Conservation (phyloP, 805 yeast genomes). For the Danielia reshetovae region DNA sequence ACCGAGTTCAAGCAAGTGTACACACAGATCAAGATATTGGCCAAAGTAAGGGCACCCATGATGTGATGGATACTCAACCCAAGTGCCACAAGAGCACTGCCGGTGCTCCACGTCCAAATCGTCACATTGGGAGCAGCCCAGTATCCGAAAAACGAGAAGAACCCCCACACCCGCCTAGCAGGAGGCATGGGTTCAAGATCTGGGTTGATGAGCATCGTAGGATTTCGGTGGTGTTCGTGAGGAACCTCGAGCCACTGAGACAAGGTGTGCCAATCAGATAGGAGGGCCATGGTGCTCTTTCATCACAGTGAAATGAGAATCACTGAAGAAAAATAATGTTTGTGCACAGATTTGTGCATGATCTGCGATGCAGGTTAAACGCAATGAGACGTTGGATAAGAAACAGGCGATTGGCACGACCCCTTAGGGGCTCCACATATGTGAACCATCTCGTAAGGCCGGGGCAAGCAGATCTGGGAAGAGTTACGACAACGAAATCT, state of each 20-base stretch:
- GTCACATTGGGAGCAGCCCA: constrained; percentile 4
- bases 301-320: too few relatives aligned
- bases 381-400: too few relatives aligned
- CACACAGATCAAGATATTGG: constrained; percentile 7
- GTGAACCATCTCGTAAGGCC: too few relatives aligned
- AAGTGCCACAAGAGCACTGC: neutral
- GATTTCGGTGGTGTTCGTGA: neutral
- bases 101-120: constrained; percentile 4
- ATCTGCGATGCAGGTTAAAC: too few relatives aligned
- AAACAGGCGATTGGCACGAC: too few relatives aligned
- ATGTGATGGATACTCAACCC: constrained; percentile 6
- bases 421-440: too few relatives aligned
- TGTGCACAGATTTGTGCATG: too few relatives aligned
- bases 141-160: constrained; percentile 3
- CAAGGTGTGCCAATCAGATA: neutral
- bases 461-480: too few relatives aligned
- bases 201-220: neutral
- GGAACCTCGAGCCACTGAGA: neutral
- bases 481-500: too few relatives aligned
- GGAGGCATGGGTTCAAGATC: neutral
- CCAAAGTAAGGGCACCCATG: constrained; percentile 11
- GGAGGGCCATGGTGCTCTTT: too few relatives aligned
- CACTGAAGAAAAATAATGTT: too few relatives aligned
- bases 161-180: neutral
- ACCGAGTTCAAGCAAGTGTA: constrained; percentile 9